Base-by-base conservation (phyloP, 2,329 filamentous ascomycete genomes). In the Neurospora sp. region DNA sequence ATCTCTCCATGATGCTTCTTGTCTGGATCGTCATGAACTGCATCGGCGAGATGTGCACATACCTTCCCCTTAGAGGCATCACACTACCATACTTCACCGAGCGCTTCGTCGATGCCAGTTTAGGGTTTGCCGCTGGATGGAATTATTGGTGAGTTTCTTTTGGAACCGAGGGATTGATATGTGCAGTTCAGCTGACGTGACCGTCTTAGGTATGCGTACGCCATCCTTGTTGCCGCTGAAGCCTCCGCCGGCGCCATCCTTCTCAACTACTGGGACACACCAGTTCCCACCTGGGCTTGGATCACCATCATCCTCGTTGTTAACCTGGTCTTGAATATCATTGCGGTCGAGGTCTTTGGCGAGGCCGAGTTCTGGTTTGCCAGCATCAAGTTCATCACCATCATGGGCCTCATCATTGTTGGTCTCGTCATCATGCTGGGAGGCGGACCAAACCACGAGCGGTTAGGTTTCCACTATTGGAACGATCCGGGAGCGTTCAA, bases 281-380 rank as follows among this genome's bases (percentile, higher is more conserved):
- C 80, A 3, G 82, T 88, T 28, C 82, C 82, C 28, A 78, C 85
- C 4, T 86, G 82, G 3, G 83, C 88, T 2, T 90, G 86, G 85
- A 88, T 90, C 70, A 82, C 86, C 68, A 81, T 89, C 40, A 83
- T 88, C 67, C 80, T 88, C 33, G 36, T 84, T 40, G 82, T 88
- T 67, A 84, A 86, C 71, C 78, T 88, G 8, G 71, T 81, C 11
- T 82, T 88, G 73, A 89, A 88, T 77, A 84, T 87, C 71, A 82
- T 87, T 68, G 84, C 85, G 68, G 85, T 88, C 19, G 80, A 81
- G 68, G 81, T 86, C 72, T 89, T 87, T 74, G 87, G 87, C 57
- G 87, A 89, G 77, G 83, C 86, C 66, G 87, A 89, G 75, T 89
- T 89, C 75, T 85, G 85, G 81, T 88, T 88, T 72, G 84, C 86